These are phyloP conservation scores for Lolium rigidum DNA, from an alignment of 176 grass and related monocot genomes.

Conservation along the genomic window DNA sequence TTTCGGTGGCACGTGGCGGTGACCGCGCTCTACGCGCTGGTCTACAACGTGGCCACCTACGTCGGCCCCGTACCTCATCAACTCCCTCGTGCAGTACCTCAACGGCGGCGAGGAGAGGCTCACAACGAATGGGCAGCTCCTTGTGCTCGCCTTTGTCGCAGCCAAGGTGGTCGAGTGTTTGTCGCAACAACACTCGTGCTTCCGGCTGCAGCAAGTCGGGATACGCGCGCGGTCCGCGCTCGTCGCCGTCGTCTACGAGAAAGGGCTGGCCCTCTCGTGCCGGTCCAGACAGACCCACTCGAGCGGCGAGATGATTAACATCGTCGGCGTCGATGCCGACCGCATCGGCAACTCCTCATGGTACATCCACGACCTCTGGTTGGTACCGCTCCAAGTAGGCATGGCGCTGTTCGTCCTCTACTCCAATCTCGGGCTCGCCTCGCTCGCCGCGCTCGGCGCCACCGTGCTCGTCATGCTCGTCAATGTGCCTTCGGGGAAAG, in stretches of 20 bases:
- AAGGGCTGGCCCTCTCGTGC: slow-evolving; percentile 67
- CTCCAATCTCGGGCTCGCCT: slow-evolving; percentile 62
- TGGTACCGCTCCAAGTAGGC: slow-evolving; percentile 68
- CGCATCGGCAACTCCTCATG: slow-evolving; percentile 53
- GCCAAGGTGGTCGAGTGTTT: slow-evolving; percentile 72
- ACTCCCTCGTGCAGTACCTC: slow-evolving; percentile 78
- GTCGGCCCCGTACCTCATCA: slow-evolving; percentile 84
- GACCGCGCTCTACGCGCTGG: slow-evolving; percentile 63
- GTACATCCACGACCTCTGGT: slow-evolving; percentile 77
- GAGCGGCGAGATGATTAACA: slow-evolving; percentile 58
- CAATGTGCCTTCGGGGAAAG: slow-evolving; percentile 60
- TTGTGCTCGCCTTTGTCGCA: slow-evolving; percentile 67
- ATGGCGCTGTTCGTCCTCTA: slow-evolving; percentile 73
- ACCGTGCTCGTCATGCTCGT: slow-evolving; percentile 62
- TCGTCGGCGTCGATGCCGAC: slow-evolving; percentile 74
- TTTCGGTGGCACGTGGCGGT: slow-evolving; percentile 53
- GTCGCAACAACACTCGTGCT: slow-evolving; percentile 55
- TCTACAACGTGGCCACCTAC: slow-evolving; percentile 68
- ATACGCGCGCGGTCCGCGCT: slow-evolving; percentile 55
- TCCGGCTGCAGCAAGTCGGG: slow-evolving; percentile 60
- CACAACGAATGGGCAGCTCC: slow-evolving; percentile 53
- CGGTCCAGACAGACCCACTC: slow-evolving; percentile 65
- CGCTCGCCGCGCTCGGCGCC: slow-evolving; percentile 58
- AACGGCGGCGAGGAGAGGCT: slow-evolving; percentile 51
- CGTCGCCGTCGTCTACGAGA: slow-evolving; percentile 68